Base-by-base conservation (phyloP, 306 rosid species). In the Pterocarpus santalinus region DNA sequence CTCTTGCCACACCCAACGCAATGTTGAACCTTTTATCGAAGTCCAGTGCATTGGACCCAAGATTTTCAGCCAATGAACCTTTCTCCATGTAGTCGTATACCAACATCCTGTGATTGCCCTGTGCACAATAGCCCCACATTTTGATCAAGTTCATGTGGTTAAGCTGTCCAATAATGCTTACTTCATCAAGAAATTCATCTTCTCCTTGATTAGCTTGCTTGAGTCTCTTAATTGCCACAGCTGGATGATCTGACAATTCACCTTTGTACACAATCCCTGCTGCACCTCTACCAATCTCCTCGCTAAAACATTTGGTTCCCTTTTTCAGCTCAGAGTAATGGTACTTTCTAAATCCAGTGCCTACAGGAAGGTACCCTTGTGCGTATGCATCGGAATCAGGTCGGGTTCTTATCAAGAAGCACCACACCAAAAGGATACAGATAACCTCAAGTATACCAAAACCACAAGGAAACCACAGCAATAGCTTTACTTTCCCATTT, bases 81-180 rank as follows among this genome's bases (percentile, higher is more conserved):
- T 81, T 75, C 65, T 84, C 88, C 78, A 86, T 30, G 72, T 52
- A 88, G 43, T 84, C 90, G 8, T 79, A 86, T 2, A 88, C 92
- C 63, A 86, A 35, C 49, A 86, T 69, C 82, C 85, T 86, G 38
- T 76, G 92, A 49, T 79, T 88, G 60, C 87, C 78, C 67, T 86
- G 85, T 2, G 65, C 78, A 14, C 90, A 89, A 47, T 86, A 84
- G 0, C 92, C 92, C 90, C 88, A 86, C 88, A 82, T 79, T 56
- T 84, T 83, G 36, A 86, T 89, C 73, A 89, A 80, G 80, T 86
- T 79, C 84, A 84, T 89, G 72, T 84, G 92, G 46, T 89, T 86
- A 10, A 86, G 81, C 77, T 63, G 79, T 64, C 87, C 87, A 22
- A 86, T 84, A 17, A 63, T 82, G 76, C 82, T 86, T 7, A 74